Evolutionary conservation across 768 basidiomycete genomes (phyloP), one percentile per base, ranked within the genome.

Genomic region (Auricularia cornea): DNA sequence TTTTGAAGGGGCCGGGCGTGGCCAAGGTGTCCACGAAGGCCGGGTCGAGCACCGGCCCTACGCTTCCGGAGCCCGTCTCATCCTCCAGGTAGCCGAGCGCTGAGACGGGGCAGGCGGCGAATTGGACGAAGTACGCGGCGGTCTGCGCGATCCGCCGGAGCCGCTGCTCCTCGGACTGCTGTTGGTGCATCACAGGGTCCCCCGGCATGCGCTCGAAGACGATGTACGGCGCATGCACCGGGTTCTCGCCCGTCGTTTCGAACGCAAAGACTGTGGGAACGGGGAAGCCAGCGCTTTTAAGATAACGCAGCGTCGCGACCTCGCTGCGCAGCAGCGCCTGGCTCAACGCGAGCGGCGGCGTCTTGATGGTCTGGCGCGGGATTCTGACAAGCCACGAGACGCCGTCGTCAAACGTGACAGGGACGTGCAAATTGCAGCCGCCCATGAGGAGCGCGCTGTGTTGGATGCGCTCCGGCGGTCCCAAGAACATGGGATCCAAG

Each of bases 351-450:
- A 23, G 61, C 6, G 64, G 56, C 1, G 64, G 56, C 33, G 56
- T 28, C 31, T 40, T 23, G 2, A 75, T 92, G 3, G 78, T 91
- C 23, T 3, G 1, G 11, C 23, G 44, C 6, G 44, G 44, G 5
- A 48, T 48, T 1, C 44, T 18, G 3, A 48, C 44, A 5, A 48
- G 16, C 44, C 44, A 48, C 23, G 1, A 2, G 20, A 48, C 44
- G 44, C 44, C 44, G 23, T 48, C 44, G 44, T 10, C 16, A 18
- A 48, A 48, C 5, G 44, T 48, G 16, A 23, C 20, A 18, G 44
- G 44, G 16, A 48, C 2, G 23, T 48, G 44, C 20, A 48, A 23
- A 18, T 48, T 48, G 2, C 1, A 48, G 44, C 44, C 44, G 3
- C 44, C 44, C 44, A 48, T 48, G 44, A 48, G 44, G 10, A 48